These are phyloP conservation scores for Xylaria flabelliformis DNA, from an alignment of 495 filamentous ascomycete genomes.

Conservation along the genomic window DNA sequence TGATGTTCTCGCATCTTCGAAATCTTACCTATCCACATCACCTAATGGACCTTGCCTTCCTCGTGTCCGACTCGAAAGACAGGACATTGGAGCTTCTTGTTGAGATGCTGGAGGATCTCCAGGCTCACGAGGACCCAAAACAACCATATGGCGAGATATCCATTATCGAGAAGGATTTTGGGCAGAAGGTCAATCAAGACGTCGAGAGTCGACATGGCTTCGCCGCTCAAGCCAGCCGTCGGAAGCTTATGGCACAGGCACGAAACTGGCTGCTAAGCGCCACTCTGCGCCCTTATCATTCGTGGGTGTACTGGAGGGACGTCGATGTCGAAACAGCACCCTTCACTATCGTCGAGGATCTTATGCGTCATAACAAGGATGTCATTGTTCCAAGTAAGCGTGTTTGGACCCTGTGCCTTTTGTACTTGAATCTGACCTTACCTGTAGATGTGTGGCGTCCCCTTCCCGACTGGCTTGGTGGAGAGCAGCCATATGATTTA, in stretches of 20 bases:
- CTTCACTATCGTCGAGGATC: conserved; percentile 92
- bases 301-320: conserved; percentile 99
- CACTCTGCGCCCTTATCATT: conserved; percentile 91
- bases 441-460: conserved; percentile 93
- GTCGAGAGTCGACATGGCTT: conserved; percentile 98
- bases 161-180: conserved; percentile 98
- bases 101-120: conserved; percentile 77
- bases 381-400: conserved; percentile 95
- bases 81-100: conserved; percentile 79
- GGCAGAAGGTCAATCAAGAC: conserved; percentile 96
- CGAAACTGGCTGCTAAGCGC: conserved; percentile 97
- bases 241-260: conserved; percentile 98
- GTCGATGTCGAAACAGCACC: conserved; percentile 98
- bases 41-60: conserved; percentile 92
- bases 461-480: conserved; percentile 97
- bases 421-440: conserved; percentile 23
- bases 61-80: conserved; percentile 98
- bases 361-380: conserved; percentile 99
- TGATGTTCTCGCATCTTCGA: conserved; percentile 96
- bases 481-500: conserved; percentile 97
- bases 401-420: not conserved
- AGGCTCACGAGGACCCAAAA: conserved; percentile 75
- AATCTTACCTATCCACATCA: conserved; percentile 99
- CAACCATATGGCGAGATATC: conserved; percentile 95
- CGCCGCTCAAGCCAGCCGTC: conserved; percentile 88